Conservation (phyloP, 2,329 filamentous ascomycete species). For the Emmonsia crescens region DNA sequence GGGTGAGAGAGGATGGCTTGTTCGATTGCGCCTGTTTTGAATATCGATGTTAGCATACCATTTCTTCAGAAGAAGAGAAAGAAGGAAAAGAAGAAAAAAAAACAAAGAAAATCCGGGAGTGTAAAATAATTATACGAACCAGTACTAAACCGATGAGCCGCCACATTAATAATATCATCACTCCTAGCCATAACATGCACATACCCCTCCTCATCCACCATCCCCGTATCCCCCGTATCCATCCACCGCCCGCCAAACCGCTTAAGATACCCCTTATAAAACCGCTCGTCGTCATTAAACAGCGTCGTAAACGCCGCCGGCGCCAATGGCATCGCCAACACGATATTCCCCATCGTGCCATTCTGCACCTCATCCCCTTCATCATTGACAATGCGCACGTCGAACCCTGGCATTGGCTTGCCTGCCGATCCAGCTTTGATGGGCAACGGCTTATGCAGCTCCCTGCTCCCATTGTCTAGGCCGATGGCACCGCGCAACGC, state of each 20-base stretch:
- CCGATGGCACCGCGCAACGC: slow-evolving; percentile 54
- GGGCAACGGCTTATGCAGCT: slow-evolving; percentile 39
- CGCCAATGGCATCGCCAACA: slow-evolving; percentile 68
- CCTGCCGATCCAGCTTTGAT: slow-evolving; percentile 81
- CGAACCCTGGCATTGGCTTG: slow-evolving; percentile 84
- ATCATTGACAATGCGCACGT: slow-evolving; percentile 76
- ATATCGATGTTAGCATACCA: neutral
- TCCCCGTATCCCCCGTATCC: slow-evolving; percentile 83
- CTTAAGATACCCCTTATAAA: slow-evolving; percentile 75
- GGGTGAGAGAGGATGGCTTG: slow-evolving; percentile 79
- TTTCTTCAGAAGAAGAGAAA: neutral
- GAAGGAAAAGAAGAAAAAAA: neutral
- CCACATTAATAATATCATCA: slow-evolving; percentile 94
- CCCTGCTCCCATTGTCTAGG: slow-evolving; percentile 37
- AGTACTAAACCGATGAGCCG: slow-evolving; percentile 80
- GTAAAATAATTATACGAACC: slow-evolving; percentile 41
- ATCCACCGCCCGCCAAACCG: slow-evolving; percentile 74
- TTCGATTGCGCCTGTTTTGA: slow-evolving; percentile 61
- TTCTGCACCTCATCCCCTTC: slow-evolving; percentile 58
- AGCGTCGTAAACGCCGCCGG: slow-evolving; percentile 78
- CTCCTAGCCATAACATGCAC: slow-evolving; percentile 52
- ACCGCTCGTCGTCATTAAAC: slow-evolving; percentile 76
- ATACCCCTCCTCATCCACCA: slow-evolving; percentile 65
- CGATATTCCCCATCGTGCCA: slow-evolving; percentile 83
- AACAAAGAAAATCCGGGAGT: neutral